Base-by-base conservation (phyloP, 257 asterid species). In the Catharanthus roseus region DNA sequence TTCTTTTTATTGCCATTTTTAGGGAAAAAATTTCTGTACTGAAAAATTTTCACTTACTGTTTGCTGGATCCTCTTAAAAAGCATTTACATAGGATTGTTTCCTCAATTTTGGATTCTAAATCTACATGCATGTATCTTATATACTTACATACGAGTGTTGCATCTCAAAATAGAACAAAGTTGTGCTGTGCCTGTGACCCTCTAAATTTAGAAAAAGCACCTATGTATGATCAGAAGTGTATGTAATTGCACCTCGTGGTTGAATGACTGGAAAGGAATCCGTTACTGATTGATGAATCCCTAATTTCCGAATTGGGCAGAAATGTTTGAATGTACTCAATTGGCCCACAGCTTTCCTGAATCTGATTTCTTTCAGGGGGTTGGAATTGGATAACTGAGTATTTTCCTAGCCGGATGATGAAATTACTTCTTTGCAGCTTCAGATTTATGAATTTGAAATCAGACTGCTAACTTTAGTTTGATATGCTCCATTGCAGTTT, bases 401-500 rank as follows among this genome's bases (percentile, higher is more conserved):
- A 3, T 2, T 10, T 12, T 45, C 21, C 51, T 4, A 45, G 15
- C 19, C 12, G 1, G 5, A 29, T 60, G 42, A 31, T 16, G 13
- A 16, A 15, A 33, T 6, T 19, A 28, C 26, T 62, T 33, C 28
- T 62, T 62, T 34, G 67, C 16, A 18, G 10, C 45, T 62, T 24
- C 67, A 21, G 47, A 36, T 13, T 33, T 62, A 21, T 36, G 47
- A 62, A 62, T 62, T 36, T 34, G 67, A 34, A 61, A 31, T 62
- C 47, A 61, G 6, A 61, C 67, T 67, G 47, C 41, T 81, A 34
- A 76, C 51, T 33, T 69, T 49, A 36, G 54, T 69, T 73, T 42
- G 24, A 41, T 54, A 34, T 76, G 62, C 62, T 45, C 64, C 74
- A 26, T 68, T 77, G 87, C 89, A 85, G 89, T 68, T 77, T 72